Evolutionary conservation across 2,329 filamentous ascomycete genomes (phyloP).

Genomic region (Paraphaeosphaeria minitans): DNA sequence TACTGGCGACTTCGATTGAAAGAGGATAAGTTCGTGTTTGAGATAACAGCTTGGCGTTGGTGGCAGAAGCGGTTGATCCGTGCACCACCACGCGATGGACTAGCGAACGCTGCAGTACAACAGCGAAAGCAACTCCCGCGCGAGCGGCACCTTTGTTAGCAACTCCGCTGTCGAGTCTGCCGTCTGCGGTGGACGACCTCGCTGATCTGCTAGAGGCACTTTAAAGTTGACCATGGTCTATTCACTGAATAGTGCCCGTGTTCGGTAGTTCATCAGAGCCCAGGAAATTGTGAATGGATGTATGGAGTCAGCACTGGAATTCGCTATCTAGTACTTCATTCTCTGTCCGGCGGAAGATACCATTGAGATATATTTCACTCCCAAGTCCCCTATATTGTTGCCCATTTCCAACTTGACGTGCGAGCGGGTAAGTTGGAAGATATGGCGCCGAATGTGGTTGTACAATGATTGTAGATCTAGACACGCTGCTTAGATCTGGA

Average conservation of each 20-base stretch:
- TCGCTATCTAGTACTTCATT: conserved; percentile 12
- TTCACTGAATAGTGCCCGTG: too few relatives aligned
- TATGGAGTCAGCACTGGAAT: conserved; percentile 11
- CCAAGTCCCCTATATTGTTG: neutral
- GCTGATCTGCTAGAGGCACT: too few relatives aligned
- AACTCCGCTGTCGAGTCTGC: too few relatives aligned
- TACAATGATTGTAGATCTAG: too few relatives aligned
- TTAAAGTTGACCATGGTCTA: too few relatives aligned
- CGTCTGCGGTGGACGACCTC: too few relatives aligned
- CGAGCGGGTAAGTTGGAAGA: neutral
- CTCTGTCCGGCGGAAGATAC: neutral
- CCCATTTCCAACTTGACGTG: neutral
- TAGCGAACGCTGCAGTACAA: too few relatives aligned
- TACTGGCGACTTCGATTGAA: conserved; percentile 2
- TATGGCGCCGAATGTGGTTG: neutral
- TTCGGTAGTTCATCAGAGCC: too few relatives aligned
- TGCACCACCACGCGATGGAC: neutral
- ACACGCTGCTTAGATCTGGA: conserved; percentile 72
- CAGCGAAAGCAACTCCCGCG: too few relatives aligned
- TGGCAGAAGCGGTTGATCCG: neutral
- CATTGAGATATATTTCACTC: conserved; percentile 9
- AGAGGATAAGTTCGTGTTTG: conserved; percentile 11
- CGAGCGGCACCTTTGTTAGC: too few relatives aligned
- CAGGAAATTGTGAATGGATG: too few relatives aligned
- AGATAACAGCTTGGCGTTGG: conserved; percentile 9